Base-by-base conservation (phyloP, 169 alveolate species). In the Plasmodium gallinaceum region DNA sequence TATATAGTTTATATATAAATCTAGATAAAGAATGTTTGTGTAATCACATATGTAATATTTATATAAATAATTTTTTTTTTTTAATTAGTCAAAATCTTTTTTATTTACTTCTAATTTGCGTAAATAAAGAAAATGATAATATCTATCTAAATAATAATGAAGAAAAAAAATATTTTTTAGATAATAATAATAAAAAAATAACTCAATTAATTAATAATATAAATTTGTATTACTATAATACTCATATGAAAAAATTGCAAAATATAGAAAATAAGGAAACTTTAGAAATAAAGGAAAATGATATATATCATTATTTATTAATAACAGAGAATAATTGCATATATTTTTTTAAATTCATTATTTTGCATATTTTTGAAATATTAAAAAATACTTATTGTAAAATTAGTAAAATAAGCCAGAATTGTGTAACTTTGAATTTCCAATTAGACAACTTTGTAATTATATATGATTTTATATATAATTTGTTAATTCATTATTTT, bases 11-110 rank as follows among this genome's bases (percentile, higher is more conserved):
- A n/a, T 80, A 80, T 60, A 43, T 66, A 18, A 80, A 45, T 32
- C 24, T 80, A 54, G 66, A 20, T 45, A 70, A 65, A 45, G 80
- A 18, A 43, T 80, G 90, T 57, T 32, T 68, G 6, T 80, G 90
- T 46, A 80, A 80, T 61, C 66, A 65, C 46, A 68, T 80, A 14
- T 65, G 45, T 58, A 65, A 62, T 57, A 68, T 80, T 45, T 80
- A 80, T 71, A 26, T 80, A n/a, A 80, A 80, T 60, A 80, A 80
- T 62, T 80, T 68, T 46, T 80, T 80, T 68, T 80, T 80, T 64
- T 48, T 68, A 7, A 64, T 80, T 37, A 52, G 22, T 46, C 90
- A 80, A 68, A 80, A 80, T 80, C 14, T 80, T 7, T 80, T 80
- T 24, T 68, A 80, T 62, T 0, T 80, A 57, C 62, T 80, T 68